Conservation (phyloP, 805 yeast genomes). For the Groenewaldozyma tartarivorans region DNA sequence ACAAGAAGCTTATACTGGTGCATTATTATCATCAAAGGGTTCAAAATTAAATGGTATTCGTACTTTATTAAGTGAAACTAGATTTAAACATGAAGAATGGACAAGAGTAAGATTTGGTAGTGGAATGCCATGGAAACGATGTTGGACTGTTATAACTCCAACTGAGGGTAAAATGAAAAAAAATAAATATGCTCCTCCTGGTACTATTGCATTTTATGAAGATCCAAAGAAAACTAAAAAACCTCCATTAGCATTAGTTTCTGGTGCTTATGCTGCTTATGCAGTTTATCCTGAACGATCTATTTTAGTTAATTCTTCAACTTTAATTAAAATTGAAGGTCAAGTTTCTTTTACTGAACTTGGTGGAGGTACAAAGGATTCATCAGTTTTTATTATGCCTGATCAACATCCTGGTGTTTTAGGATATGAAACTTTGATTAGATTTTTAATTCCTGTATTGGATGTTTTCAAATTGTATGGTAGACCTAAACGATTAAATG, state of each 20-base stretch:
- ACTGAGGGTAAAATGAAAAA: slow-evolving; percentile 34
- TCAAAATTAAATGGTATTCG: slow-evolving; percentile 77
- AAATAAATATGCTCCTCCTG: slow-evolving; percentile 34
- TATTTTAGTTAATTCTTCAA: slow-evolving; percentile 70
- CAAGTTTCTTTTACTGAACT: slow-evolving; percentile 35
- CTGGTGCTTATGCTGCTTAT: slow-evolving; percentile 58
- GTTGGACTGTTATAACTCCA: slow-evolving; percentile 77
- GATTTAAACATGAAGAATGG: slow-evolving; percentile 89
- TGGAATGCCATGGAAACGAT: slow-evolving; percentile 96
- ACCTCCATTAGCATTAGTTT: slow-evolving; percentile 69
- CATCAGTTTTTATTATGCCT: slow-evolving; percentile 73
- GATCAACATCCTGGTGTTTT: slow-evolving; percentile 73
- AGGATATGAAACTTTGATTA: slow-evolving; percentile 74
- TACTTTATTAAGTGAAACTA: slow-evolving; percentile 73
- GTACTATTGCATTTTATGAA: slow-evolving; percentile 73
- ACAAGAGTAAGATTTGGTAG: slow-evolving; percentile 88
- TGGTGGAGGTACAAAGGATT: slow-evolving; percentile 38
- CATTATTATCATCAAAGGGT: slow-evolving; percentile 85
- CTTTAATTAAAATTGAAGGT: slow-evolving; percentile 86
- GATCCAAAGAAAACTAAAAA: slow-evolving; percentile 60
- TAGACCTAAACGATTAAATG: slow-evolving; percentile 64
- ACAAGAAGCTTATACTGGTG: slow-evolving; percentile 96
- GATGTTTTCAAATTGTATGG: slow-evolving; percentile 78
- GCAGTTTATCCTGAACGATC: slow-evolving; percentile 91
- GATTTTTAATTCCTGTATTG: slow-evolving; percentile 65